These are phyloP conservation scores for Xylaria nigripes DNA, from an alignment of 495 filamentous ascomycete species.

Conservation along the genomic window DNA sequence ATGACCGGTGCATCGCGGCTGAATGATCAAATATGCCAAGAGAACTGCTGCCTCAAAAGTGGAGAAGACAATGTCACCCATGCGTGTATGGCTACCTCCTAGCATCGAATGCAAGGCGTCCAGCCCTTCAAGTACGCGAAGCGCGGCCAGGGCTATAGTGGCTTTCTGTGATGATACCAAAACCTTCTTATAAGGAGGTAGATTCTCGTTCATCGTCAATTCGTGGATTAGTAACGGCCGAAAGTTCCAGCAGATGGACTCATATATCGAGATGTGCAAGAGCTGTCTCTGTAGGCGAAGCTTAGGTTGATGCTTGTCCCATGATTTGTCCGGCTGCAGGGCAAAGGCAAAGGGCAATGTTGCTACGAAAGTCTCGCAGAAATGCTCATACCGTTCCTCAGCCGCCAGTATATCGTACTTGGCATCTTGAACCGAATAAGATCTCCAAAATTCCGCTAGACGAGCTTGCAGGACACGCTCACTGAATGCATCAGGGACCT, in stretches of 20 bases:
- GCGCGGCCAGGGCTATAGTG: slow-evolving; percentile 13
- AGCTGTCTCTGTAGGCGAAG: slow-evolving; percentile 20
- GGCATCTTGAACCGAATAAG: background rate
- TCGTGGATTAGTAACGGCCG: slow-evolving; percentile 13
- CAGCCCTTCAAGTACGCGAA: slow-evolving; percentile 11
- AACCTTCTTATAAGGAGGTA: slow-evolving; percentile 17
- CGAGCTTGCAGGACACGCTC: slow-evolving; percentile 21
- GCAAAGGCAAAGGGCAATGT: slow-evolving; percentile 17
- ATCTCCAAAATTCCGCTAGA: slow-evolving; percentile 21
- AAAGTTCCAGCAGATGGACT: slow-evolving; percentile 24
- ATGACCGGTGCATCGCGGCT: background rate
- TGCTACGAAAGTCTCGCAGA: slow-evolving; percentile 18
- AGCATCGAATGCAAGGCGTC: slow-evolving; percentile 13
- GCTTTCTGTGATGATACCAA: slow-evolving; percentile 16
- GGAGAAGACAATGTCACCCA: slow-evolving; percentile 14
- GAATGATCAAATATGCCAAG: background rate
- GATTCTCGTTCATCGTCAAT: background rate
- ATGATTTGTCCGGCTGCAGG: slow-evolving; percentile 17
- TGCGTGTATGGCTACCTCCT: slow-evolving; percentile 15
- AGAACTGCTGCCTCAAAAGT: slow-evolving; percentile 20
- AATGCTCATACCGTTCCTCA: slow-evolving; percentile 21
- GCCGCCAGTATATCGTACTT: slow-evolving; percentile 13
- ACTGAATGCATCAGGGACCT: slow-evolving; percentile 15
- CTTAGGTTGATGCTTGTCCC: slow-evolving; percentile 19
- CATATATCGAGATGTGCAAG: slow-evolving; percentile 23